Evolutionary conservation across 31 red algal genomes (phyloP).

Genomic region (Endocladia muricata): DNA sequence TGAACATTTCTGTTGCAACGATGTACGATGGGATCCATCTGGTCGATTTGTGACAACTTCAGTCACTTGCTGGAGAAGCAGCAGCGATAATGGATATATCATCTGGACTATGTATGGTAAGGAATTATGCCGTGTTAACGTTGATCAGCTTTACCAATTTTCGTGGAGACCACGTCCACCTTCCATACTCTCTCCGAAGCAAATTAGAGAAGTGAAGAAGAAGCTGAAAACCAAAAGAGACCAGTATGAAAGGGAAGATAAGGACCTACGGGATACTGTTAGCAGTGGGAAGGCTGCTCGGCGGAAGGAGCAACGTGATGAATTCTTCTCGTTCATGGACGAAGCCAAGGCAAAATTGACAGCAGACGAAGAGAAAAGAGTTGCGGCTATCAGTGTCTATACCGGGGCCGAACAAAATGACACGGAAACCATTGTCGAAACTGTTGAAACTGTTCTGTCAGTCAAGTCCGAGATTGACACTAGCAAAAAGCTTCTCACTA

Average conservation of each 20-base stretch:
- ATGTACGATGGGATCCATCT: conserved; percentile 90
- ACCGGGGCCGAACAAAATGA: conserved; percentile 48
- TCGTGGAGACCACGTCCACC: conserved; percentile 85
- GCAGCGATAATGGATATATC: conserved; percentile 85
- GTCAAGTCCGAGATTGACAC: conserved; percentile 66
- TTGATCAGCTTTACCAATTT: conserved; percentile 88
- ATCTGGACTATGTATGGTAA: conserved; percentile 93
- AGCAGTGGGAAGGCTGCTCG: conserved; percentile 82
- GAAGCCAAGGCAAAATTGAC: conserved; percentile 32
- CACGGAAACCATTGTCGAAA: conserved; percentile 66
- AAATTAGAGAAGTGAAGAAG: conserved; percentile 80
- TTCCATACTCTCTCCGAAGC: conserved; percentile 63
- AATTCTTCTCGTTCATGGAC: conserved; percentile 62
- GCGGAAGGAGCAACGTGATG: conserved; percentile 72
- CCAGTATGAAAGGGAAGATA: conserved; percentile 85
- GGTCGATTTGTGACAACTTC: conserved; percentile 84
- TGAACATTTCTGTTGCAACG: conserved; percentile 84
- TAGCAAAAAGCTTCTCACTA: conserved; percentile 67
- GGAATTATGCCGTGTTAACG: conserved; percentile 50
- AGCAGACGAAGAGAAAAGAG: conserved; percentile 45
- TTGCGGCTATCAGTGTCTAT: conserved; percentile 20
- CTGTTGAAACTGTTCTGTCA: conserved; percentile 67
- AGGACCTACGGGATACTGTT: conserved; percentile 72
- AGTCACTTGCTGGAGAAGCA: conserved; percentile 64
- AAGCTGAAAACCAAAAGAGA: conserved; percentile 73